Base-by-base conservation (phyloP, 1,139 yeast genomes). In the Kazachstania sp. region DNA sequence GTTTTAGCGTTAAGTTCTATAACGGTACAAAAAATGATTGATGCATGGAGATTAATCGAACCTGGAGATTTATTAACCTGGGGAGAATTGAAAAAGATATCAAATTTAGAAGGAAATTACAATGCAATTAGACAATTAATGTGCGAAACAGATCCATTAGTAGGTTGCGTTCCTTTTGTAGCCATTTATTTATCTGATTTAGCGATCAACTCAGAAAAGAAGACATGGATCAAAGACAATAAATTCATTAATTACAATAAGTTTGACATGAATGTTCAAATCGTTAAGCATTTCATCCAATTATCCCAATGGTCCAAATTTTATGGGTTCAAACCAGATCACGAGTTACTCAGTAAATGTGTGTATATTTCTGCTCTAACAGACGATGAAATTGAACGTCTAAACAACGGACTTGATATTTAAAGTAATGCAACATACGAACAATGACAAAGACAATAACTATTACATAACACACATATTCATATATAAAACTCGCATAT, bases 91-190 rank as follows among this genome's bases (percentile, higher is more conserved):
- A 86, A 81, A 60, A 75, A 76, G 43, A 67, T 83, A 44, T 73
- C 86, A 0, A 78, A 84, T 15, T 83, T 88, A 12, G 68, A 79
- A 50, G 77, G 74, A 58, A 81, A 83, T 61, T 90, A 86, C 61
- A 67, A 75, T 47, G 75, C 76, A 47, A 71, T 90, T 51, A 72
- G 97, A 54, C 65, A 72, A 20, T 77, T 83, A 49, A 72, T 87
- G 53, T 78, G 77, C 54, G 74, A 72, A 39, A 70, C 83, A 51
- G 77, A 77, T 47, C 87, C 88, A 13, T 75, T 86, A 1, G 74
- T 71, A 49, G 97, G 97, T 1, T 83, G 95, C 57, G 80, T 90
- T 44, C 97, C 97, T 26, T 90, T 88, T 63, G 78, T 90, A 45
- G 96, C 95, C 1, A 72, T 92, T 39, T 88, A 86, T 58, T 66